These are phyloP conservation scores for Cicer yamashitae DNA, from an alignment of 306 rosid species.

Conservation along the genomic window DNA sequence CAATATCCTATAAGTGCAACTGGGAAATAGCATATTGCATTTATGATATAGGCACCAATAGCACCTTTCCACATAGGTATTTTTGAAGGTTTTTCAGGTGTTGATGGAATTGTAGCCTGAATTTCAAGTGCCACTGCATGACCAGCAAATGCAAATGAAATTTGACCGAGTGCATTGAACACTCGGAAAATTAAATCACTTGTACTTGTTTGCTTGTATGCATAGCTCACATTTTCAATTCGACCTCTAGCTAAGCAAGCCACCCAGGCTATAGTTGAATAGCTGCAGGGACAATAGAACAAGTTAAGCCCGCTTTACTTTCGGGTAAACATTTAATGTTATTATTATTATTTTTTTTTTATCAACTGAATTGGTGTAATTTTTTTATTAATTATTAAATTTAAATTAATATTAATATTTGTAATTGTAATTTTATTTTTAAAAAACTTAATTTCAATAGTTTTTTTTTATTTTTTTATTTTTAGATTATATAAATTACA, in stretches of 20 bases:
- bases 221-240: conserved; percentile 76
- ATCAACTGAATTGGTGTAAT: too few relatives aligned
- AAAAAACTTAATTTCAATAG: too few relatives aligned
- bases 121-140: conserved; percentile 93
- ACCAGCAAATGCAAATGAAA: conserved; percentile 93
- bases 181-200: conserved; percentile 67
- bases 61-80: conserved; percentile 93
- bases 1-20: conserved; percentile 88
- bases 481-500: too few relatives aligned
- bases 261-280: conserved; percentile 93
- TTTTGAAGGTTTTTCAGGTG: conserved; percentile 81
- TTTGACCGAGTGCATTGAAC: conserved; percentile 86
- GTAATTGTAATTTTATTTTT: too few relatives aligned
- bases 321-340: too few relatives aligned
- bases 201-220: conserved; percentile 65
- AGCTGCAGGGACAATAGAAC: conserved; percentile 53
- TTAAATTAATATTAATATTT: too few relatives aligned
- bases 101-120: conserved; percentile 95
- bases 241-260: conserved; percentile 70
- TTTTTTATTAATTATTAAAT: too few relatives aligned
- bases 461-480: too few relatives aligned
- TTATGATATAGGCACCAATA: conserved; percentile 75
- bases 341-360: too few relatives aligned
- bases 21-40: conserved; percentile 90
- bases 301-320: too few relatives aligned